phyloP scores from a whole-genome alignment of 169 alveolate species.

The Plasmodium fragile region DNA sequence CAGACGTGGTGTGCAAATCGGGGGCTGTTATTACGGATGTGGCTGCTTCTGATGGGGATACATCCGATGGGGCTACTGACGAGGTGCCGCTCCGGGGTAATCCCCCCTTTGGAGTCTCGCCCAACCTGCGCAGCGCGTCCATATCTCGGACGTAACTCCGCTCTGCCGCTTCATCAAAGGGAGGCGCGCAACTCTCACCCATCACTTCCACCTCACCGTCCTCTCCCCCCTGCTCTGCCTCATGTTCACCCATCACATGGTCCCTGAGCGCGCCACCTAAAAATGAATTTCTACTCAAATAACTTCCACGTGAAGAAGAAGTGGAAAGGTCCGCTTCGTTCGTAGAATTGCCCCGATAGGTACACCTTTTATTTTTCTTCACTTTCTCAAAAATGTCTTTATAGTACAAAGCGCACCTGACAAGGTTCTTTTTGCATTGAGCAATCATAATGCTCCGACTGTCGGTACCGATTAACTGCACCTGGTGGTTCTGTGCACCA shows the following conservation, averaged over 20 bases:
- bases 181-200: neutral
- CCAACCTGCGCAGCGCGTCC: neutral
- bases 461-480: constrained; percentile 53
- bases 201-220: neutral
- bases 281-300: constrained; percentile 24
- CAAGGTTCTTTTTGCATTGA: constrained; percentile 55
- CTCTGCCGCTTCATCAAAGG: constrained; percentile 7
- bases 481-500: neutral
- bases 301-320: neutral
- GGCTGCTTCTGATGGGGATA: neutral
- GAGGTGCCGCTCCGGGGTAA: neutral
- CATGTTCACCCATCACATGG: neutral
- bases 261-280: constrained; percentile 10
- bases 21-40: constrained; percentile 15
- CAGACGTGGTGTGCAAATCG: constrained; percentile 21
- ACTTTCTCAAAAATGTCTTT: constrained; percentile 5
- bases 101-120: neutral
- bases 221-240: neutral
- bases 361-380: neutral
- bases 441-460: constrained; percentile 62
- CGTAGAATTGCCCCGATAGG: neutral
- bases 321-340: neutral
- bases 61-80: neutral
- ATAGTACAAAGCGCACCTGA: constrained; percentile 36
- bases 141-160: neutral